Percentiles rank a stretch among this genome's conserved stretches.
Evolutionary conservation across 2,329 filamentous ascomycete genomes (phyloP).

Genomic region (Diaporthe amygdali): DNA sequence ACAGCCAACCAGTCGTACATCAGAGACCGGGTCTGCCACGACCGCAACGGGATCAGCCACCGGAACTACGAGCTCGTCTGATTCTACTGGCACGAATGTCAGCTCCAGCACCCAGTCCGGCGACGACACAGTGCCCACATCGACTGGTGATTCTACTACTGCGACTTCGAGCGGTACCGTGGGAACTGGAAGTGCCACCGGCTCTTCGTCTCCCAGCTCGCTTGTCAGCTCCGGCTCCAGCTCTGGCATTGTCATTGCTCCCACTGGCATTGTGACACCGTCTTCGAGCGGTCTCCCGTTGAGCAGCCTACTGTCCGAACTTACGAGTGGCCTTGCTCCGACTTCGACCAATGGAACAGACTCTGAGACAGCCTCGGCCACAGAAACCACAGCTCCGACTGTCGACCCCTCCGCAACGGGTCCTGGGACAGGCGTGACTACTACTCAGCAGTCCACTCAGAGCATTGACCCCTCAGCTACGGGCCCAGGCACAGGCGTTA

Average conservation of each 20-base stretch:
- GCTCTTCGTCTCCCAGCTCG: not conserved
- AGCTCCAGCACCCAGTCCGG: conserved; percentile 3
- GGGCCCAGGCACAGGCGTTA: conserved; percentile 12
- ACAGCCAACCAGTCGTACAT: not conserved
- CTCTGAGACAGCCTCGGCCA: not conserved
- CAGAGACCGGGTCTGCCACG: not conserved
- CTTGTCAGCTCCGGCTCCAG: conserved; percentile 12
- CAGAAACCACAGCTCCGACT: conserved; percentile 13
- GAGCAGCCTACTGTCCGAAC: conserved; percentile 28
- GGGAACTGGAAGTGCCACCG: not conserved
- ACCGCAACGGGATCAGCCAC: not conserved
- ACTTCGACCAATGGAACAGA: conserved; percentile 24
- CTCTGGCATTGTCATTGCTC: conserved; percentile 36
- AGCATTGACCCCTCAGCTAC: conserved; percentile 1
- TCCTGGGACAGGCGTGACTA: conserved; percentile 7
- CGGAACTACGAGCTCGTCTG: not conserved
- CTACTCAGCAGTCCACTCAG: not conserved
- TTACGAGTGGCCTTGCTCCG: conserved; percentile 21
- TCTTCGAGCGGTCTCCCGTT: conserved; percentile 18
- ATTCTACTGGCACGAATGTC: not conserved
- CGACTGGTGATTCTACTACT: not conserved
- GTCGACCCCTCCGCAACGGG: conserved; percentile 25
- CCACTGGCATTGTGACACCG: conserved; percentile 38
- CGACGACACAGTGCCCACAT: not conserved
- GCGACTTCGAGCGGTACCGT: not conserved